Evolutionary conservation across 2,329 filamentous ascomycete genomes (phyloP), one percentile per base, ranked within the genome.

Genomic region (Ophiostoma sp.): DNA sequence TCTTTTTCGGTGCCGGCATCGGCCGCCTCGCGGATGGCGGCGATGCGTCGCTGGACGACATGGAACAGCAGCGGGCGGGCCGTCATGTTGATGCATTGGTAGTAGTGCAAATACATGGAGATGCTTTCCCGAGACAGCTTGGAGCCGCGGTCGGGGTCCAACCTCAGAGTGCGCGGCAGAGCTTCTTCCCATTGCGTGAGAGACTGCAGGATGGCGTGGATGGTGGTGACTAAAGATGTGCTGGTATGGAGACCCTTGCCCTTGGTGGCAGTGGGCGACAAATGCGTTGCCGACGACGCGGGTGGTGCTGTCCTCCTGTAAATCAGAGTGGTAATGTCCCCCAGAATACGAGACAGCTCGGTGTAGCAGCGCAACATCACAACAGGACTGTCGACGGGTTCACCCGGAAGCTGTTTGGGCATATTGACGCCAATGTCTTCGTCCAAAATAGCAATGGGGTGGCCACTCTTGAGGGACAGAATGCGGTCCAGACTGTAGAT

Each of bases 1-100:
- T 82, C 79, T 12, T 81, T 80, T 11, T 71, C 63, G 3, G 28
- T 55, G n/a, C 36, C 25, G 19, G 28, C 25, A 9, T 69, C 5
- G 6, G 17, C 17, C 28, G 2, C 79, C 72, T 5, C 80, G 22
- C 79, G 78, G 22, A 76, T 75, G 19, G 74, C 72, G 66, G 82
- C 80, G 0, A 88, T 79, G 3, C 85, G 82, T 59, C 82, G 82
- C 77, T 87, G 84, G 8, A 87, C 85, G 2, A 88, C 83, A 75
- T 87, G 84, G 74, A 88, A 87, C 0, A 89, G 81, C 31, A 88
- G 79, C 0, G 87, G 87, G 4, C 87, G 80, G 0, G 84, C 85
- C 0, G 86, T 87, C 86, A 89, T 88, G 76, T 88, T 87, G 76
- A 88, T 84, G 77, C 87, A 88, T 59, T 87, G 86, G 74, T 87